Conservation (phyloP, 139 green algal genomes). For the Nannochloris sp. region DNA sequence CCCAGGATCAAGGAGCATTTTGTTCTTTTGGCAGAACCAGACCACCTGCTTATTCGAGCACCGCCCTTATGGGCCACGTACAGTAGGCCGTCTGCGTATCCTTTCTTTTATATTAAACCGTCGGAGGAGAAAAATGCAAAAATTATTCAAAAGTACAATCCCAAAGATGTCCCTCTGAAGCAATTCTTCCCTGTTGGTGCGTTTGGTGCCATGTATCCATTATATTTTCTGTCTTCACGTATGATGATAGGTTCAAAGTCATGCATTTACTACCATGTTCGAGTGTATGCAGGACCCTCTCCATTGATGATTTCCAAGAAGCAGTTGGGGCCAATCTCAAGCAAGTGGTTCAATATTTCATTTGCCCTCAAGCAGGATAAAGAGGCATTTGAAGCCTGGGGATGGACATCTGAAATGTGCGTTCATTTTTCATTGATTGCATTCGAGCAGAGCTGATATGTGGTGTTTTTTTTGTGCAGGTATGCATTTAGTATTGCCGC, state of each 20-base stretch:
- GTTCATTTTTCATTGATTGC: not conserved
- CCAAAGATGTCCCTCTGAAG: constrained; percentile 17
- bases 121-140: constrained; percentile 10
- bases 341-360: constrained; percentile 39
- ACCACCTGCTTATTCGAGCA: constrained; percentile 64
- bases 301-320: constrained; percentile 50
- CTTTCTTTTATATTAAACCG: constrained; percentile 70
- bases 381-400: constrained; percentile 50
- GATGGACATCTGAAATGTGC: constrained; percentile 72
- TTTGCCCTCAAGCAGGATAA: constrained; percentile 49
- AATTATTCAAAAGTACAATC: constrained; percentile 24
- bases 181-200: constrained; percentile 35
- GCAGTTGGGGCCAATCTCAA: constrained; percentile 39
- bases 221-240: no score
- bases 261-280: not conserved
- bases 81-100: constrained; percentile 43
- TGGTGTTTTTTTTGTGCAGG: constrained; percentile 3
- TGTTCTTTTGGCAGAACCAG: constrained; percentile 68
- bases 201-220: not conserved
- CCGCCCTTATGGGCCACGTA: constrained; percentile 45
- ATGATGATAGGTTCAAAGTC: no score
- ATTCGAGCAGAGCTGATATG: not conserved
- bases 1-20: constrained; percentile 43
- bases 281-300: constrained; percentile 24
- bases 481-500: constrained; percentile 36